Conservation (phyloP, 352 stramenopile genomes). For the Globisporangium megalacanthum region DNA sequence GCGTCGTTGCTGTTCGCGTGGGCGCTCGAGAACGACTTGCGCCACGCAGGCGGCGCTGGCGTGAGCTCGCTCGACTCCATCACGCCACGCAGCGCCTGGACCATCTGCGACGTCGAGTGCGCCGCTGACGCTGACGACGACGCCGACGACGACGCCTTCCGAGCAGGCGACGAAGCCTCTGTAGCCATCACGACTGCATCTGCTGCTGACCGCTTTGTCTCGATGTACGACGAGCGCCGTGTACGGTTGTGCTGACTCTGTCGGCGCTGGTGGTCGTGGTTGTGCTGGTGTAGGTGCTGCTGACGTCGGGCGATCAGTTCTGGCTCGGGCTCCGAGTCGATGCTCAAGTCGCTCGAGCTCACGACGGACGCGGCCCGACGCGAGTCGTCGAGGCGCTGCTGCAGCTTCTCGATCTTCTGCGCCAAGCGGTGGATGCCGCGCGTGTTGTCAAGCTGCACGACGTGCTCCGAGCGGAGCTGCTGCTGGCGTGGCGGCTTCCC, state of each 20-base stretch:
- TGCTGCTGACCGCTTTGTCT: neutral
- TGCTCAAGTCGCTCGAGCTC: constrained; percentile 14
- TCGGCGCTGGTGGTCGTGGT: neutral
- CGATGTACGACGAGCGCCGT: constrained; percentile 7
- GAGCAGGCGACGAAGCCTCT: neutral
- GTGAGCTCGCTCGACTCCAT: constrained; percentile 74
- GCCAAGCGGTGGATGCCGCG: constrained; percentile 39
- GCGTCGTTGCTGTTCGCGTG: constrained; percentile 1
- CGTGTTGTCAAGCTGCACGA: constrained; percentile 29
- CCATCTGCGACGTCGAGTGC: constrained; percentile 36
- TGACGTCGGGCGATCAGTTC: constrained; percentile 10
- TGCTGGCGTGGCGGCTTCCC: neutral
- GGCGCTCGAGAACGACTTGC: constrained; percentile 10
- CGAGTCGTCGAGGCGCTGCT: constrained; percentile 36
- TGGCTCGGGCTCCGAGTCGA: constrained; percentile 25
- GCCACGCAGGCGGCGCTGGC: constrained; percentile 26
- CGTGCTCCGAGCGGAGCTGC: constrained; percentile 7
- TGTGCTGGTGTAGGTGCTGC: neutral
- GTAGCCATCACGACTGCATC: neutral
- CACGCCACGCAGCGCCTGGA: constrained; percentile 50
- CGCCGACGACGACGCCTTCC: constrained; percentile 12
- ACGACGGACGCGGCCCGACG: constrained; percentile 18
- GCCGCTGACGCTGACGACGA: constrained; percentile 10
- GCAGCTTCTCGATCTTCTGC: constrained; percentile 41
- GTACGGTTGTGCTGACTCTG: neutral